These are phyloP conservation scores for Phytophthora uliginosa DNA, from an alignment of 352 stramenopile species.

Conservation along the genomic window DNA sequence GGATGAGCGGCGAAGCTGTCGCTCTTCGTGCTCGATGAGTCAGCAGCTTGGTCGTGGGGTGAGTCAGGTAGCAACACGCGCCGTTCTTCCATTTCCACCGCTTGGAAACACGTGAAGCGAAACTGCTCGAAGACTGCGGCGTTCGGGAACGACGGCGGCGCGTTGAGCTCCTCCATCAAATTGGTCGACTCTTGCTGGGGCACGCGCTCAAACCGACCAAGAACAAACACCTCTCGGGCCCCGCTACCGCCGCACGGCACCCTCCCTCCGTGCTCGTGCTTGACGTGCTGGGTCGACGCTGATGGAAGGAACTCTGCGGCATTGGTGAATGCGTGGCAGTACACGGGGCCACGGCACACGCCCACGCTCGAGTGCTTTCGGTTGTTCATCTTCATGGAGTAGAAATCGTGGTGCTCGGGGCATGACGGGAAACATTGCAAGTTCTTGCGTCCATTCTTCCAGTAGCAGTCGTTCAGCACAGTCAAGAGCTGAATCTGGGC, in stretches of 20 bases:
- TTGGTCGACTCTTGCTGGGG: conserved; percentile 70
- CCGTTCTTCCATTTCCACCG: conserved; percentile 84
- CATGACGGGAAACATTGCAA: conserved; percentile 91
- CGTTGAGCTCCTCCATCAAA: conserved; percentile 50
- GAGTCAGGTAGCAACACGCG: conserved; percentile 44
- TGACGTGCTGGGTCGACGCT: conserved; percentile 62
- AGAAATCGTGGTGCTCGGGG: conserved; percentile 90
- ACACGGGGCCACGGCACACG: conserved; percentile 83
- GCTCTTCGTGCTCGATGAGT: conserved; percentile 5
- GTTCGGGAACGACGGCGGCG: conserved; percentile 54
- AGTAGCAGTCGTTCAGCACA: conserved; percentile 81
- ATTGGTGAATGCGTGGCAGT: conserved; percentile 75
- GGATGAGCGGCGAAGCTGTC: not conserved
- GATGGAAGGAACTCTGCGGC: conserved; percentile 35
- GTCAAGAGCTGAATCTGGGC: conserved; percentile 64
- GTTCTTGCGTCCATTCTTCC: conserved; percentile 93
- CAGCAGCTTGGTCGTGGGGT: conserved; percentile 6
- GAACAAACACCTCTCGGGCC: conserved; percentile 71
- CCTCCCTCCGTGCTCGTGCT: conserved; percentile 56
- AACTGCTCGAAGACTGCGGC: conserved; percentile 76
- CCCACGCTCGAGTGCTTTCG: conserved; percentile 88
- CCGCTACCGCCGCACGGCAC: conserved; percentile 51
- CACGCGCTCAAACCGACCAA: conserved; percentile 85
- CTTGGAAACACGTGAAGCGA: conserved; percentile 84
- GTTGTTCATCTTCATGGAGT: conserved; percentile 93